Evolutionary conservation across 768 basidiomycete genomes (phyloP), one percentile per base, ranked within the genome.

Genomic region (Leucocoprinus birnbaumii): DNA sequence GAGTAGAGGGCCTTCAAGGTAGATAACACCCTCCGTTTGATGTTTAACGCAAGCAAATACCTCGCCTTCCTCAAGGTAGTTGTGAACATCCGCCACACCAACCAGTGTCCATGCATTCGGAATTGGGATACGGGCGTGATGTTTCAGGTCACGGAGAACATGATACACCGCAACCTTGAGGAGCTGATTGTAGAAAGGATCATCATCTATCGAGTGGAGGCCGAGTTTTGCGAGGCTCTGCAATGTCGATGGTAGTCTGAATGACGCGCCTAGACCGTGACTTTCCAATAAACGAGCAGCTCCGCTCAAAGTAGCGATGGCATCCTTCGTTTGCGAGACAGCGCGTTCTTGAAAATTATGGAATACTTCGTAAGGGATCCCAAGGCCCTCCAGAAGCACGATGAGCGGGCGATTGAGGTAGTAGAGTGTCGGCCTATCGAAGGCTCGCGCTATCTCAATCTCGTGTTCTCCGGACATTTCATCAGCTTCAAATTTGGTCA

Each of bases 31-130:
- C 16, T 73, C 71, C 24, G 80, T 71, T 0, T 68, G 61, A 13
- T 71, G 71, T 49, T 77, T 76, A 42, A 84, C 68, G 58, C 80
- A 86, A 1, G 78, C 84, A 62, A 86, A 91, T 18, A 90, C 77
- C 58, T 88, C 71, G 1, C 75, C 75, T 53, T 77, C 77, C 31
- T 72, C 27, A 3, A 89, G 73, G 55, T 73, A 79, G 1, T 67
- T 64, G 57, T 85, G 82, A 1, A 83, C 73, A 63, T 91, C 88
- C 0, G 86, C 86, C 6, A 89, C 80, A 0, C 88, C 88, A 3
- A 89, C 88, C 1, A 91, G 65, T 0, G 85, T 89, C 73, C 79
- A 86, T 2, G 78, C 82, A 3, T 71, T 71, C 1, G 79, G 80
- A 13, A 91, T 72, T 11, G 86, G 86, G 37, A 91, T 89, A 3